Conservation (phyloP, 345 rosid species). For the Eucalyptus paniculata region DNA sequence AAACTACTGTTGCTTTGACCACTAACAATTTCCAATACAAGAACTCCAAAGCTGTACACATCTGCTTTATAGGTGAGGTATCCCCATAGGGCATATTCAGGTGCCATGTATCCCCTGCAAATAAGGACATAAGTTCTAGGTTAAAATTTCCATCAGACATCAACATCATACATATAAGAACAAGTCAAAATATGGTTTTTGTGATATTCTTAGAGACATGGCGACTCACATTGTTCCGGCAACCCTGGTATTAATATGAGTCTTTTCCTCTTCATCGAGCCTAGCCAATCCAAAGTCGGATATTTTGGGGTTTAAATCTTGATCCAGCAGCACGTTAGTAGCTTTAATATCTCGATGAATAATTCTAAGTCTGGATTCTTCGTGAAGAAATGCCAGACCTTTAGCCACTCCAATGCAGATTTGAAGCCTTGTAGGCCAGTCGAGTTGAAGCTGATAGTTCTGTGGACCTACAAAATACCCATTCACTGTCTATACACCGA, state of each 20-base stretch:
- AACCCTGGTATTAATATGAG: slow-evolving; percentile 43
- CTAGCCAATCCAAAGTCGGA: slow-evolving; percentile 65
- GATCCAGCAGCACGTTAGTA: slow-evolving; percentile 43
- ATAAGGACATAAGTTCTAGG: background rate
- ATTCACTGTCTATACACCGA: background rate
- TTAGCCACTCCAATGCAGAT: slow-evolving; percentile 49
- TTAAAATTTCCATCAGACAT: background rate
- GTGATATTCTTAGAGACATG: background rate
- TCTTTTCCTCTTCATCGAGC: slow-evolving; percentile 26
- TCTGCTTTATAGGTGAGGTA: slow-evolving; percentile 19
- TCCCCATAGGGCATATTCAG: slow-evolving; percentile 32
- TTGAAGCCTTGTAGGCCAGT: slow-evolving; percentile 31
- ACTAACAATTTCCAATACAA: slow-evolving; percentile 17
- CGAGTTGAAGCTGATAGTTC: slow-evolving; percentile 9
- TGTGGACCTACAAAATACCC: slow-evolving; percentile 1
- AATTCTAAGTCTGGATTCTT: slow-evolving; percentile 35
- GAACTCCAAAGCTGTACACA: slow-evolving; percentile 31
- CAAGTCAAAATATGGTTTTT: background rate
- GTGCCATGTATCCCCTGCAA: slow-evolving; percentile 32
- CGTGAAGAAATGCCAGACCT: slow-evolving; percentile 53
- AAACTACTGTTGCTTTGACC: slow-evolving; percentile 11
- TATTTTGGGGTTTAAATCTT: slow-evolving; percentile 40
- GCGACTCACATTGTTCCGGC: slow-evolving; percentile 56
- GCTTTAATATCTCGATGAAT: slow-evolving; percentile 64
- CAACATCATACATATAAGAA: background rate